Percentiles rank a stretch among this genome's conserved stretches.
These are phyloP conservation scores for sweet orange (Citrus sinensis) DNA, from an alignment of 345 rosid genomes.

Conservation along the genomic window DNA sequence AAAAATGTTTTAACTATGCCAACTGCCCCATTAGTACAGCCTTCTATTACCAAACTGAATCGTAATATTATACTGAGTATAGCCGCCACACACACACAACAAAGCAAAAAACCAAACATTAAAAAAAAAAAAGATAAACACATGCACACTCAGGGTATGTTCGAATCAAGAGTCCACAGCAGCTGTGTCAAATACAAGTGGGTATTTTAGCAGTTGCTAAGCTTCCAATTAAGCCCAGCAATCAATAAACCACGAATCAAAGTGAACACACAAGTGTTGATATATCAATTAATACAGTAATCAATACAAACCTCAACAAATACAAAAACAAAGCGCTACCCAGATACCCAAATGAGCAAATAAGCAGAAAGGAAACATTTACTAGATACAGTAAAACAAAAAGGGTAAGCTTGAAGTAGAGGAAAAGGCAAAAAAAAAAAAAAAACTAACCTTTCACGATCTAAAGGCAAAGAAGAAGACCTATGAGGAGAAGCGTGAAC, in stretches of 20 bases:
- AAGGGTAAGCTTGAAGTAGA: background rate
- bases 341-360: slow-evolving; percentile 3
- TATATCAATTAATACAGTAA: slow-evolving; percentile 1
- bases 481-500: slow-evolving; percentile 83
- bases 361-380: background rate
- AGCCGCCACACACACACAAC: background rate
- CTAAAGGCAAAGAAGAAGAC: slow-evolving; percentile 59
- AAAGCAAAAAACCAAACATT: background rate
- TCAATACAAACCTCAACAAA: background rate
- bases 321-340: background rate
- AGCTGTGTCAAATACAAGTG: background rate
- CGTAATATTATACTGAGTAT: background rate
- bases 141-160: background rate
- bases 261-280: slow-evolving; percentile 10
- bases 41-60: background rate
- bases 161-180: background rate
- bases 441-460: slow-evolving; percentile 66
- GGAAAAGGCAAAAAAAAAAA: background rate
- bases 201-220: background rate
- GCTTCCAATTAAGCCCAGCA: background rate
- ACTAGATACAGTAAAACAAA: background rate
- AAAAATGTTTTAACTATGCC: background rate
- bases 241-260: slow-evolving; percentile 1
- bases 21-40: background rate
- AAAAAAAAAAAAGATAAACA: no score